These are phyloP conservation scores for Vitis riparia DNA, from an alignment of 164 flowering plant genomes.

Conservation along the genomic window DNA sequence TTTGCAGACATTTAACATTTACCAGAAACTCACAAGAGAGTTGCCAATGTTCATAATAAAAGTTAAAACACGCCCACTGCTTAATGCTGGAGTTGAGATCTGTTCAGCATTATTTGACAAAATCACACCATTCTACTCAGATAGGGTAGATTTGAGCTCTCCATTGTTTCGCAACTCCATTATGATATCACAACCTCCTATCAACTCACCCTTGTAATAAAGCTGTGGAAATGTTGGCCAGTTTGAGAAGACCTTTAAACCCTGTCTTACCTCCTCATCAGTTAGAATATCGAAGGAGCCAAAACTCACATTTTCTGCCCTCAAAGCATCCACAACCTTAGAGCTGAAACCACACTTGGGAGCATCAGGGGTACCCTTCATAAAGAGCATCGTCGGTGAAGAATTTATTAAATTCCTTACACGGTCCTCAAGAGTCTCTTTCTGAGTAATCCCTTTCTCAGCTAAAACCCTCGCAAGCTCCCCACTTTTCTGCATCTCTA, in stretches of 20 bases:
- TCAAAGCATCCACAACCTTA: slow-evolving; percentile 77
- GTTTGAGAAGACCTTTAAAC: slow-evolving; percentile 77
- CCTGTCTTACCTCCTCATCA: slow-evolving; percentile 88
- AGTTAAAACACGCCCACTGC: neutral
- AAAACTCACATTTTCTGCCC: slow-evolving; percentile 66
- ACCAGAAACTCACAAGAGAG: neutral
- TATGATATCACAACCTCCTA: slow-evolving; percentile 93
- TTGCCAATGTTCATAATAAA: neutral
- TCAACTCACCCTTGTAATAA: slow-evolving; percentile 85
- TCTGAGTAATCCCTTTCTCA: slow-evolving; percentile 57
- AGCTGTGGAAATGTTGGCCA: slow-evolving; percentile 96
- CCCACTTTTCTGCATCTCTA: slow-evolving; percentile 97
- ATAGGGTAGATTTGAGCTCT: slow-evolving; percentile 75
- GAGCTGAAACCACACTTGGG: slow-evolving; percentile 95
- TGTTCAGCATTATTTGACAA: neutral
- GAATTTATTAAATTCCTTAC: slow-evolving; percentile 55
- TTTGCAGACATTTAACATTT: neutral
- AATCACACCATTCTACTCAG: slow-evolving; percentile 39
- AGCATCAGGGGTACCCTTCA: slow-evolving; percentile 92
- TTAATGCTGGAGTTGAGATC: neutral
- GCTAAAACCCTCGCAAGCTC: slow-evolving; percentile 61
- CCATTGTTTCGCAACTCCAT: slow-evolving; percentile 68
- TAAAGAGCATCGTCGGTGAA: slow-evolving; percentile 81
- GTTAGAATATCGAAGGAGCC: slow-evolving; percentile 78
- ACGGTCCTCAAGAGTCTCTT: slow-evolving; percentile 64